Percentiles rank a stretch among this genome's conserved stretches.
phyloP scores from a whole-genome alignment of 345 rosid genomes.

The Pseudoturritis turrita region DNA sequence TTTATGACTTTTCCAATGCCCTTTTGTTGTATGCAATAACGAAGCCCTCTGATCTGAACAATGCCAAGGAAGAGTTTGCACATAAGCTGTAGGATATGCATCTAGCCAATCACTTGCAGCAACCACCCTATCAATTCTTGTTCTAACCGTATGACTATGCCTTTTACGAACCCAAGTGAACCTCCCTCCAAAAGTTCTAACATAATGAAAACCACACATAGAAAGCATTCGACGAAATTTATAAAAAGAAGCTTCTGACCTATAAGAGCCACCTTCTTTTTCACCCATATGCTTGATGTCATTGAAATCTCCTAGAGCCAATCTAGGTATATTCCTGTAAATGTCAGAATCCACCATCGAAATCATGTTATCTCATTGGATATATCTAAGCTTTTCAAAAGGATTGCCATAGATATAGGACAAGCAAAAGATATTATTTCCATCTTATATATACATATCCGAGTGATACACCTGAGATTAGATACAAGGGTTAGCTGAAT shows the following conservation, averaged over 20 bases:
- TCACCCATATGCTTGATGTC: not conserved
- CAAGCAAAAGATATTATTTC: too few species aligned
- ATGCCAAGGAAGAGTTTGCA: not conserved
- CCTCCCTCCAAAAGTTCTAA: not conserved
- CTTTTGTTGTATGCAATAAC: too few species aligned
- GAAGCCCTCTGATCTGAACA: too few species aligned
- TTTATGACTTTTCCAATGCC: too few species aligned
- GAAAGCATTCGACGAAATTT: rapidly evolving
- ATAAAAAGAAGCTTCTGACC: not conserved
- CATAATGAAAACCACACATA: not conserved
- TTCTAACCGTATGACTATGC: not conserved
- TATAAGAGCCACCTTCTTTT: not conserved
- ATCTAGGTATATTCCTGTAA: not conserved
- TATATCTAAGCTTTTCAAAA: not conserved
- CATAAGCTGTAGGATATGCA: not conserved
- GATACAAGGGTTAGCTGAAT: too few species aligned
- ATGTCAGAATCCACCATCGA: rapidly evolving
- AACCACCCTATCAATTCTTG: not conserved
- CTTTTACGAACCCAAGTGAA: not conserved
- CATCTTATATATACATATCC: too few species aligned
- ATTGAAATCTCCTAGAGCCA: not conserved
- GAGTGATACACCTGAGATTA: too few species aligned
- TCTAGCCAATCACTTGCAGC: not conserved
- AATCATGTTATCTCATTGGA: not conserved
- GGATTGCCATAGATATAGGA: not conserved